phyloP scores from a whole-genome alignment of 2,329 filamentous ascomycete species.

The Claviceps fusiformis region DNA sequence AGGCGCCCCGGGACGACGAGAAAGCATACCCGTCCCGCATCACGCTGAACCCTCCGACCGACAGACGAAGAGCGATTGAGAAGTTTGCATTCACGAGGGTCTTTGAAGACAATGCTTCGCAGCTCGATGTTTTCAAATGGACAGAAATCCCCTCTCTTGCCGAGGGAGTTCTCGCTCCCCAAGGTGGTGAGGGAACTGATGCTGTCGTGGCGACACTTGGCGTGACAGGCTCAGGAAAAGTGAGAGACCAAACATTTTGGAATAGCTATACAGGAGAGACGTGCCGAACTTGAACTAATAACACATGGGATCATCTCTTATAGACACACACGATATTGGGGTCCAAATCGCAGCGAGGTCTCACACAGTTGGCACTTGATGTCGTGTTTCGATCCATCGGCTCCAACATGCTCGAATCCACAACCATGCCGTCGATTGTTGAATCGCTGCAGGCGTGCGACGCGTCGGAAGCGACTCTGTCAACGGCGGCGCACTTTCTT shows the following conservation, averaged over 20 bases:
- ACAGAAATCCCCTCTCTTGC: conserved; percentile 63
- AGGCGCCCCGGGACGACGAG: conserved; percentile 32
- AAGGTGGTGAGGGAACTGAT: conserved; percentile 69
- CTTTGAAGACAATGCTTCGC: conserved; percentile 73
- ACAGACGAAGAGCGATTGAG: conserved; percentile 78
- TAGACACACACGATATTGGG: conserved; percentile 95
- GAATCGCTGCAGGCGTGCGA: conserved; percentile 66
- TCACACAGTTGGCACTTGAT: conserved; percentile 86
- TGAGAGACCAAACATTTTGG: conserved; percentile 20
- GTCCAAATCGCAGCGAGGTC: conserved; percentile 69
- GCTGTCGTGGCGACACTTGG: conserved; percentile 83
- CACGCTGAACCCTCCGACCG: conserved; percentile 66
- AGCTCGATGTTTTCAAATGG: conserved; percentile 76
- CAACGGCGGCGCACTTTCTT: conserved; percentile 61
- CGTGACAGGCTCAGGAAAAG: conserved; percentile 93
- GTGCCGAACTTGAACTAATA: background rate
- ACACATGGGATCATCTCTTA: background rate
- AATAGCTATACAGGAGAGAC: no score
- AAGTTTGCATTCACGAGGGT: conserved; percentile 90
- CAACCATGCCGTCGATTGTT: conserved; percentile 46
- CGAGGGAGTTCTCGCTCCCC: conserved; percentile 63
- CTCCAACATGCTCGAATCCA: conserved; percentile 52
- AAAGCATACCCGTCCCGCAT: conserved; percentile 48
- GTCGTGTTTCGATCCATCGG: conserved; percentile 75
- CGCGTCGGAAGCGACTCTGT: conserved; percentile 65